Evolutionary conservation across 2,329 filamentous ascomycete species (phyloP).

Genomic region (Fusarium tuaranense): DNA sequence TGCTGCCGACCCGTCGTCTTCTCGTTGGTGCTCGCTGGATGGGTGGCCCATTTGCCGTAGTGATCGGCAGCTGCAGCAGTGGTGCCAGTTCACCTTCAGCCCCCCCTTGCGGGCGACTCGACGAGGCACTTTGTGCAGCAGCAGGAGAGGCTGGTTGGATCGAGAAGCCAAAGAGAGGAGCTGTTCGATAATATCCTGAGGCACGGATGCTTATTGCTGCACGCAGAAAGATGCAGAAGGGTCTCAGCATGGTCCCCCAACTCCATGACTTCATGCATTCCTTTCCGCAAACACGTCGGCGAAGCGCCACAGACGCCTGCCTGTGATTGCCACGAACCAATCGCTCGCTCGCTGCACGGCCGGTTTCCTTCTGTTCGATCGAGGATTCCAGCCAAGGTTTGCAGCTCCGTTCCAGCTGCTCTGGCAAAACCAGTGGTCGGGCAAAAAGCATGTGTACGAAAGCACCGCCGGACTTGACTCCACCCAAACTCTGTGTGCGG

Average conservation of each 20-base stretch:
- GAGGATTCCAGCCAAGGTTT: slow-evolving; percentile 43
- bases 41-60: slow-evolving; percentile 32
- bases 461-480: slow-evolving; percentile 18
- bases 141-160: slow-evolving; percentile 15
- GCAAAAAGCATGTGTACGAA: slow-evolving; percentile 26
- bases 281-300: slow-evolving; percentile 45
- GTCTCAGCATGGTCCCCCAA: slow-evolving; percentile 32
- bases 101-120: slow-evolving; percentile 23
- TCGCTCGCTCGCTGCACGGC: slow-evolving; percentile 21
- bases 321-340: slow-evolving; percentile 32
- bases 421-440: slow-evolving; percentile 12
- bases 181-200: slow-evolving; percentile 17
- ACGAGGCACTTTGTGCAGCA: slow-evolving; percentile 42
- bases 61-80: slow-evolving; percentile 47
- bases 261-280: slow-evolving; percentile 53
- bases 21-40: slow-evolving; percentile 28
- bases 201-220: slow-evolving; percentile 15
- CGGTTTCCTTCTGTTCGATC: slow-evolving; percentile 30
- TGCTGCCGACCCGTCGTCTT: slow-evolving; percentile 36
- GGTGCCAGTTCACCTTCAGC: slow-evolving; percentile 45
- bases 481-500: slow-evolving; percentile 38
- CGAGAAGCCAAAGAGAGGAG: slow-evolving; percentile 12
- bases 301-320: slow-evolving; percentile 39
- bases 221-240: slow-evolving; percentile 25
- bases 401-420: slow-evolving; percentile 42